phyloP scores from a whole-genome alignment of 2,329 filamentous ascomycete genomes.

The Trichoderma sp. region DNA sequence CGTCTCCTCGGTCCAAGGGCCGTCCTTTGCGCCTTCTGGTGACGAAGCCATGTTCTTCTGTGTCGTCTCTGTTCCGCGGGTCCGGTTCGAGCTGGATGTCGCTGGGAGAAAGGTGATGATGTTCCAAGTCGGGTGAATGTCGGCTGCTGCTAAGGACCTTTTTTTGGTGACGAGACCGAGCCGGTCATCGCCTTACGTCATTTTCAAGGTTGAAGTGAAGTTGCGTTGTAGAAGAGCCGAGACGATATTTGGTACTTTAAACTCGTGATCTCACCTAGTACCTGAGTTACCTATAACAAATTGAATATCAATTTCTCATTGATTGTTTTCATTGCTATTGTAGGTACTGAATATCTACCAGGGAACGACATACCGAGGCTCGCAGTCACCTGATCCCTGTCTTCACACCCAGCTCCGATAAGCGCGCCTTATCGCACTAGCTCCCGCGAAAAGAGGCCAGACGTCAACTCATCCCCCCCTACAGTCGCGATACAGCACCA shows the following conservation, averaged over 20 bases:
- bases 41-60: constrained; percentile 31
- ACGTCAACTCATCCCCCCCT: not conserved
- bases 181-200: not conserved
- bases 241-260: not conserved
- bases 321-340: no score
- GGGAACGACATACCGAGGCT: no score
- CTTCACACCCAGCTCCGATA: constrained; percentile 17
- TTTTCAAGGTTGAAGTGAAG: not conserved
- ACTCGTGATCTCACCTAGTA: not conserved
- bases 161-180: not conserved
- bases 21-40: constrained; percentile 33
- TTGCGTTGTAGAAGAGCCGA: not conserved
- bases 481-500: constrained; percentile 14
- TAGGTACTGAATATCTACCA: no score
- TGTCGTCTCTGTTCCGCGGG: not conserved
- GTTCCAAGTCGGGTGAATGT: constrained; percentile 29
- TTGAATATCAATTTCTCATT: no score
- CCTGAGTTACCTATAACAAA: no score
- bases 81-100: not conserved
- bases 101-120: not conserved
- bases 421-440: constrained; percentile 26
- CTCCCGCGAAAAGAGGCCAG: constrained; percentile 26
- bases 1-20: constrained; percentile 61
- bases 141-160: constrained; percentile 27
- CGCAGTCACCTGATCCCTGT: constrained; percentile 20